Evolutionary conservation across 2,329 filamentous ascomycete species (phyloP).

Genomic region (Orbilia oligospora): DNA sequence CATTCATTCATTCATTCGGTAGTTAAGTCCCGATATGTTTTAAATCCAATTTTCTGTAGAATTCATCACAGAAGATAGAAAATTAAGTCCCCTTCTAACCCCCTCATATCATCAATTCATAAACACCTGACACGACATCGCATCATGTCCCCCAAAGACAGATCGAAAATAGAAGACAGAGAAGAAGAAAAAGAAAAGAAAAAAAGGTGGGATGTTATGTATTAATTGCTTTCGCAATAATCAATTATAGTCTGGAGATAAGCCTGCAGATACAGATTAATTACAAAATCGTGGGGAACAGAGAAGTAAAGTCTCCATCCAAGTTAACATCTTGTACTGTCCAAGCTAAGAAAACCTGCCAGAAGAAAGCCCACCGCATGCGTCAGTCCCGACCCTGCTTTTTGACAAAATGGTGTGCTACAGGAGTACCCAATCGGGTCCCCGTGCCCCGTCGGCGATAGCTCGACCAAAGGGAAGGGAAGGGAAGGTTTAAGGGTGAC

Average conservation of each 20-base stretch:
- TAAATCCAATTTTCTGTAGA: neutral
- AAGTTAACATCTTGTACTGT: too few relatives aligned
- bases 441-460: slow-evolving; percentile 53
- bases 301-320: neutral
- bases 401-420: neutral
- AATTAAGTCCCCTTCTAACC: slow-evolving; percentile 51
- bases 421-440: slow-evolving; percentile 24
- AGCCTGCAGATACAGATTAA: slow-evolving; percentile 10
- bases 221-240: too few relatives aligned
- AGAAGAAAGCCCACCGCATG: slow-evolving; percentile 48
- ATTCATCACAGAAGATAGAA: neutral
- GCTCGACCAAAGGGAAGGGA: too few relatives aligned
- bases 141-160: neutral
- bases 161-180: too few relatives aligned
- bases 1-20: too few relatives aligned
- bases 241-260: slow-evolving; percentile 19
- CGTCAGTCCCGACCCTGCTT: slow-evolving; percentile 41
- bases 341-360: neutral
- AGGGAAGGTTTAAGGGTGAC: neutral
- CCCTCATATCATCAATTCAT: slow-evolving; percentile 10
- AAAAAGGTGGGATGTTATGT: slow-evolving; percentile 3
- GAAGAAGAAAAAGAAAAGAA: neutral
- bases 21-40: neutral
- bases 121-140: neutral
- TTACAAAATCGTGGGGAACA: slow-evolving; percentile 53